phyloP scores from a whole-genome alignment of 2,329 filamentous ascomycete species.

The Fonsecaea pedrosoi region DNA sequence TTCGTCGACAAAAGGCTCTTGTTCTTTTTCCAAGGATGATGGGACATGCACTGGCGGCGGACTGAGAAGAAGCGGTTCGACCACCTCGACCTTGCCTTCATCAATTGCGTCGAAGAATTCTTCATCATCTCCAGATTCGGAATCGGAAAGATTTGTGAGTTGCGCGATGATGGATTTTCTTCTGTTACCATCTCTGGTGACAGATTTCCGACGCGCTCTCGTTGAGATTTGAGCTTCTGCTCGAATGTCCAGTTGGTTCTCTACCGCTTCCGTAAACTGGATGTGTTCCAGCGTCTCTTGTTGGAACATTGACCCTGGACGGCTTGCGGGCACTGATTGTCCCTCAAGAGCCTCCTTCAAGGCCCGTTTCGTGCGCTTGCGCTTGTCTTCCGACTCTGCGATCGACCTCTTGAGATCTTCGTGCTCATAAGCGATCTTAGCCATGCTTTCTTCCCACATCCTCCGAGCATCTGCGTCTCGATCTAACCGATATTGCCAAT shows the following conservation, averaged over 20 bases:
- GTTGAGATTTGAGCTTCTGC: conserved; percentile 43
- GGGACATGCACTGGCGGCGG: conserved; percentile 43
- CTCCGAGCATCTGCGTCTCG: conserved; percentile 88
- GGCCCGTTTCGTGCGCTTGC: conserved; percentile 85
- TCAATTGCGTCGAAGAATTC: conserved; percentile 98
- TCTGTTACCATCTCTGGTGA: conserved; percentile 53
- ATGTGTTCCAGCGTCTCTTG: conserved; percentile 31
- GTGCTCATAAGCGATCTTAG: conserved; percentile 91
- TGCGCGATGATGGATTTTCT: conserved; percentile 73
- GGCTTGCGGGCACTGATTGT: conserved; percentile 51
- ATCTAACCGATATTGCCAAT: conserved; percentile 95
- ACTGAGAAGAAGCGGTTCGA: conserved; percentile 57
- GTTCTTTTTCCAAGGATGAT: conserved; percentile 48
- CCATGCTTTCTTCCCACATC: conserved; percentile 99
- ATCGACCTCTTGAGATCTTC: conserved; percentile 87
- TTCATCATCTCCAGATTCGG: conserved; percentile 80
- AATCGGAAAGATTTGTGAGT: conserved; percentile 74
- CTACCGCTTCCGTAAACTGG: conserved; percentile 47
- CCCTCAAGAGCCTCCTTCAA: conserved; percentile 82
- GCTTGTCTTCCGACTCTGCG: conserved; percentile 87
- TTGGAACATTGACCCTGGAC: conserved; percentile 44
- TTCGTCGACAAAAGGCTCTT: conserved; percentile 52
- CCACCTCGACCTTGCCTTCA: conserved; percentile 84
- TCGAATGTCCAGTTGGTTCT: conserved; percentile 47
- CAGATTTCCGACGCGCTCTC: conserved; percentile 33